Conservation (phyloP, 2,329 filamentous ascomycete species). For the Fonsecaea erecta region DNA sequence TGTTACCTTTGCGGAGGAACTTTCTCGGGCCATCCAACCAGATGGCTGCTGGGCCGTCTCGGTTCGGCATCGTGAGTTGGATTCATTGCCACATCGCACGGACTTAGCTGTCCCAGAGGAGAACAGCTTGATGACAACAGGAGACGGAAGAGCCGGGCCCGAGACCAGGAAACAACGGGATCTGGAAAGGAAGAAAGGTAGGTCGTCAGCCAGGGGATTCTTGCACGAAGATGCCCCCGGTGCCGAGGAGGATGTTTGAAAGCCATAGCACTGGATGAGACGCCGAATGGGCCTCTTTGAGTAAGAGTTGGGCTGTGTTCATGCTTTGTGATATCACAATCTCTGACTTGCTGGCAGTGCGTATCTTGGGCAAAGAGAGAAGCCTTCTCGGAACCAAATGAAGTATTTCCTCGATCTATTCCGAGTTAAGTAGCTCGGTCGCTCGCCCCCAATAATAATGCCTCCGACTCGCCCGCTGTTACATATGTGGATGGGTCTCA, state of each 20-base stretch:
- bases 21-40: constrained; percentile 16
- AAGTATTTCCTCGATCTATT: background rate
- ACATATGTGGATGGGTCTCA: no score
- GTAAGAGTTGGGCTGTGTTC: background rate
- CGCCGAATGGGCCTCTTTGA: background rate
- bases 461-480: background rate
- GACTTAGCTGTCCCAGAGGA: background rate
- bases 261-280: background rate
- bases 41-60: constrained; percentile 20
- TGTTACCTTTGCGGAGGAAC: constrained; percentile 29
- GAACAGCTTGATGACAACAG: background rate
- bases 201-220: background rate
- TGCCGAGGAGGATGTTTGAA: constrained; percentile 9
- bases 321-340: background rate
- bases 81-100: background rate
- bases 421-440: constrained; percentile 11
- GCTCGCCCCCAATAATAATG: background rate
- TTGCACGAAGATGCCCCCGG: background rate
- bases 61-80: constrained; percentile 28
- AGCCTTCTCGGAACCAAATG: background rate
- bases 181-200: constrained; percentile 19
- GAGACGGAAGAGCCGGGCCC: background rate
- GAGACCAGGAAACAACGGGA: constrained; percentile 15
- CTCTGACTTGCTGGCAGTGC: background rate
- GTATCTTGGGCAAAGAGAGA: no score